Conservation (phyloP, 495 filamentous ascomycete genomes). For the Margaritispora aquatica region DNA sequence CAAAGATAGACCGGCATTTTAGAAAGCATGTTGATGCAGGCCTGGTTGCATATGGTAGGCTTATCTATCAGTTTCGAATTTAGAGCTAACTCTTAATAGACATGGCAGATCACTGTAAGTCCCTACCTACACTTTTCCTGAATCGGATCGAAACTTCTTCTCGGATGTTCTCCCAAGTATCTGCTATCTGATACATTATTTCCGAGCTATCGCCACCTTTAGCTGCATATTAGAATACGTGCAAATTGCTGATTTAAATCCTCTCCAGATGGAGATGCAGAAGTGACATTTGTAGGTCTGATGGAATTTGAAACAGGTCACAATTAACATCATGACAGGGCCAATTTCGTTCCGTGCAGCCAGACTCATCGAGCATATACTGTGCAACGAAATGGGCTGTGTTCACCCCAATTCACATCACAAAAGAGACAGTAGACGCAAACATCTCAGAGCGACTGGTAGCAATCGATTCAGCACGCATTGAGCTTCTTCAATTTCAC, state of each 20-base stretch:
- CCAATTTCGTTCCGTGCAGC: constrained; percentile 29
- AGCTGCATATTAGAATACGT: too few species aligned
- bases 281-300: constrained; percentile 26
- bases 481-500: constrained; percentile 41
- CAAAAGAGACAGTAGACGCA: constrained; percentile 26
- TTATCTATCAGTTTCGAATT: not conserved
- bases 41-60: constrained; percentile 22
- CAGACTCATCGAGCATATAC: constrained; percentile 25
- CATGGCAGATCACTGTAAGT: constrained; percentile 46
- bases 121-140: too few species aligned
- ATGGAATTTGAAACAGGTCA: not conserved
- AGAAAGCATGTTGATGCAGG: constrained; percentile 25
- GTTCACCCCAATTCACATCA: constrained; percentile 27
- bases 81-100: constrained; percentile 17
- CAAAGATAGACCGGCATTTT: constrained; percentile 23
- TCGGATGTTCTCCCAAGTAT: too few species aligned
- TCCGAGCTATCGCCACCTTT: too few species aligned
- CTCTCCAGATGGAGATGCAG: constrained; percentile 38
- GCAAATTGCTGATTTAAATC: too few species aligned
- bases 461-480: constrained; percentile 25
- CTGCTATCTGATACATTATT: too few species aligned
- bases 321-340: constrained; percentile 23
- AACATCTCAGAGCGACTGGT: constrained; percentile 34
- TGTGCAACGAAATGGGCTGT: constrained; percentile 38
- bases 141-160: too few species aligned